Percentiles rank a stretch among this genome's conserved stretches.
These are phyloP conservation scores for Monosporozyma servazzii DNA, from an alignment of 805 yeast species.

Conservation along the genomic window DNA sequence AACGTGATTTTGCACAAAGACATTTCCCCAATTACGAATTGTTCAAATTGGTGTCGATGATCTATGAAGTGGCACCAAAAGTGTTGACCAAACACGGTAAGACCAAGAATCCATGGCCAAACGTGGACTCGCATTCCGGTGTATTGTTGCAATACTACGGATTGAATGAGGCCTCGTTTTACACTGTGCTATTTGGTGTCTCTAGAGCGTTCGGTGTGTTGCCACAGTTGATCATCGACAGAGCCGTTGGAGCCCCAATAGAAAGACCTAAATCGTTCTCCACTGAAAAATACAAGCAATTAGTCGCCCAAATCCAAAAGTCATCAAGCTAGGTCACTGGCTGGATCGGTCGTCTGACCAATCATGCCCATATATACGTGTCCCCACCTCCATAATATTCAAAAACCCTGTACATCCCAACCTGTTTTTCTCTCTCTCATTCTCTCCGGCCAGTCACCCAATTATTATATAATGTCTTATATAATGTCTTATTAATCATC, in stretches of 20 bases:
- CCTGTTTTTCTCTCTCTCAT: too few relatives aligned
- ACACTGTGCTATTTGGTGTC: constrained; percentile 81
- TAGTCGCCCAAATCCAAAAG: constrained; percentile 42
- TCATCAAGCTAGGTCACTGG: background rate
- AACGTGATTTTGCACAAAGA: constrained; percentile 68
- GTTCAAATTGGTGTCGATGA: constrained; percentile 68
- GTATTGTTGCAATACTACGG: constrained; percentile 80
- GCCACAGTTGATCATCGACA: constrained; percentile 77
- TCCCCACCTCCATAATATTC: too few relatives aligned
- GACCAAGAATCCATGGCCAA: constrained; percentile 92
- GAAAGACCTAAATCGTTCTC: constrained; percentile 93
- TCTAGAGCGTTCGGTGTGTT: constrained; percentile 80
- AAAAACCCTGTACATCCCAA: too few relatives aligned
- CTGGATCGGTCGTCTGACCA: too few relatives aligned
- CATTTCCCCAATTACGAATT: constrained; percentile 73
- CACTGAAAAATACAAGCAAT: constrained; percentile 81
- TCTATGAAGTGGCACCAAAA: constrained; percentile 75
- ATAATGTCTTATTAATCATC: background rate
- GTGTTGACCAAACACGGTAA: constrained; percentile 78
- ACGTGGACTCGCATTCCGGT: constrained; percentile 84
- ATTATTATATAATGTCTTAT: background rate
- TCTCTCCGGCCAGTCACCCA: too few relatives aligned
- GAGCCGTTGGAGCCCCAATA: constrained; percentile 73
- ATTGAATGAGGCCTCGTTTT: constrained; percentile 69
- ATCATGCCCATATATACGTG: too few relatives aligned